Conservation (phyloP, 2,329 filamentous ascomycete genomes). For the Nothomitra cinnamomea region DNA sequence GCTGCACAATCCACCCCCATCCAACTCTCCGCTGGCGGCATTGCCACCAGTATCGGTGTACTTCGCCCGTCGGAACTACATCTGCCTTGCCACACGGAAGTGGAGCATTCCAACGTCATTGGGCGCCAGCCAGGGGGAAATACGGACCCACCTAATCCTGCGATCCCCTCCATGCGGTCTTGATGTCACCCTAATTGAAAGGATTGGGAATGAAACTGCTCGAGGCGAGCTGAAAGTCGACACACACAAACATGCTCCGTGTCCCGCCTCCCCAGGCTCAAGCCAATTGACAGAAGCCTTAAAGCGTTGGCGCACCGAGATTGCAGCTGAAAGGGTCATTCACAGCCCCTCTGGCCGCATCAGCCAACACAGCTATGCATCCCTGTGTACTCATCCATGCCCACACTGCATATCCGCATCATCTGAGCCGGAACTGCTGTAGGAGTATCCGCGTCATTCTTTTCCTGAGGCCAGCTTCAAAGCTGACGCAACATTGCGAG, state of each 20-base stretch:
- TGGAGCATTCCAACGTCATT: too few relatives aligned
- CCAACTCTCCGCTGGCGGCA: background rate
- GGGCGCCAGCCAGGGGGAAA: background rate
- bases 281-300: background rate
- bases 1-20: background rate
- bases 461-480: background rate
- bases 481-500: too few relatives aligned
- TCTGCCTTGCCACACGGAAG: too few relatives aligned
- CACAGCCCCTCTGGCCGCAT: background rate
- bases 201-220: background rate
- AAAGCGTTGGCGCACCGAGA: background rate
- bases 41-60: too few relatives aligned
- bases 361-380: background rate
- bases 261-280: too few relatives aligned
- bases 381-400: background rate
- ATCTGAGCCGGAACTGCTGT: background rate
- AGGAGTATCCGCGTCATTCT: background rate
- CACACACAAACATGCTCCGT: too few relatives aligned
- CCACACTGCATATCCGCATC: background rate
- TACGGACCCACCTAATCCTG: background rate
- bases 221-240: too few relatives aligned
- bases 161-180: background rate
- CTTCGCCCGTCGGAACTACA: too few relatives aligned
- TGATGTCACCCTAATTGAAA: background rate
- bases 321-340: background rate